phyloP scores from a whole-genome alignment of 2,329 filamentous ascomycete species.

The Arachnomyces sp. region DNA sequence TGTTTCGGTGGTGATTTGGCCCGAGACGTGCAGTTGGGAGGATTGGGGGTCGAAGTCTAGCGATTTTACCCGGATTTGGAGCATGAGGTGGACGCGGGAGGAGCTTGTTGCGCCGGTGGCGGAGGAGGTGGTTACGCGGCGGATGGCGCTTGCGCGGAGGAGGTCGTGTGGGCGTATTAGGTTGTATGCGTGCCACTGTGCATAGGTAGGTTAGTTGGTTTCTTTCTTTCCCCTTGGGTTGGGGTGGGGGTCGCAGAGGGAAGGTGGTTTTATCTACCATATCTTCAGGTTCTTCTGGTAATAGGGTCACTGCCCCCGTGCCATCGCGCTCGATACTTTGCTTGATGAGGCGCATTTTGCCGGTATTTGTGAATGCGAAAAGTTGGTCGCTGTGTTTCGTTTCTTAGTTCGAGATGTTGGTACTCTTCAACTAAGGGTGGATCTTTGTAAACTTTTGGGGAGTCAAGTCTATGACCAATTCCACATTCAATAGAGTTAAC shows the following conservation, averaged over 20 bases:
- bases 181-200: slow-evolving; percentile 66
- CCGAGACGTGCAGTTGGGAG: slow-evolving; percentile 60
- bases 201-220: background rate
- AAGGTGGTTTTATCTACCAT: slow-evolving; percentile 44
- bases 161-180: slow-evolving; percentile 58
- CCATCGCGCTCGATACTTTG: slow-evolving; percentile 59
- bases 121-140: slow-evolving; percentile 54
- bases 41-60: slow-evolving; percentile 63
- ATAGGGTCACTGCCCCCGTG: slow-evolving; percentile 56
- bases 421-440: too few species aligned
- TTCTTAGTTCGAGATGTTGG: background rate
- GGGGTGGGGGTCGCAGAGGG: background rate
- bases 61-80: slow-evolving; percentile 57
- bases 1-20: slow-evolving; percentile 58
- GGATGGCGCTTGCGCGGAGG: slow-evolving; percentile 57
- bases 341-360: slow-evolving; percentile 56
- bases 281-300: slow-evolving; percentile 66
- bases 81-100: slow-evolving; percentile 55
- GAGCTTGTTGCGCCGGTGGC: slow-evolving; percentile 52
- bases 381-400: background rate
- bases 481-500: too few species aligned
- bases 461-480: too few species aligned
- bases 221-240: background rate
- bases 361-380: background rate
- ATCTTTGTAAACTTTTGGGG: too few species aligned